Evolutionary conservation across 2,329 filamentous ascomycete genomes (phyloP).

Genomic region (Pseudocercospora musae): DNA sequence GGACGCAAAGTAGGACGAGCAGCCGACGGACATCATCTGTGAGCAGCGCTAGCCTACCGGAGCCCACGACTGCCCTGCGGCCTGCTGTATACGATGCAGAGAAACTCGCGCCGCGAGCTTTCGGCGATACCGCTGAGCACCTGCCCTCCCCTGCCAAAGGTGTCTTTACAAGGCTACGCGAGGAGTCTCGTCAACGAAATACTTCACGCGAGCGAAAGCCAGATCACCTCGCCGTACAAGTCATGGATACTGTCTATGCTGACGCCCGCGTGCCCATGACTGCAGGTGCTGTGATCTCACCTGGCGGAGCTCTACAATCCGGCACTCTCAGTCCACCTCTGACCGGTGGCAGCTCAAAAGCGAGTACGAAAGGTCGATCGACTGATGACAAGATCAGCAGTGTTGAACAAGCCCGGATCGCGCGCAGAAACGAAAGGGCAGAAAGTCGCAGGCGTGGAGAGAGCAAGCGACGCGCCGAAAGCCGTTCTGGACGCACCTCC

Average conservation of each 20-base stretch:
- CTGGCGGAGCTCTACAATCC: neutral
- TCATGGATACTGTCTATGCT: conserved; percentile 43
- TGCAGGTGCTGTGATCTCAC: conserved; percentile 3
- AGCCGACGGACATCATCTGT: conserved; percentile 25
- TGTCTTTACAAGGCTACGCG: conserved; percentile 60
- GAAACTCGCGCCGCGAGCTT: conserved; percentile 15
- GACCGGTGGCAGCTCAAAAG: conserved; percentile 49
- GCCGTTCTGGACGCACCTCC: conserved; percentile 38
- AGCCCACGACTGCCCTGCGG: conserved; percentile 29
- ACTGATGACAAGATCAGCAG: conserved; percentile 85
- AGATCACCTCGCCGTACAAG: conserved; percentile 57
- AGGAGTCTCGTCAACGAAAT: conserved; percentile 60
- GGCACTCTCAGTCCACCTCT: conserved; percentile 33
- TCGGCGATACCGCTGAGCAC: conserved; percentile 38
- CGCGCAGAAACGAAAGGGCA: conserved; percentile 39
- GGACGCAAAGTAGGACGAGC: conserved; percentile 8
- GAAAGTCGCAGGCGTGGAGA: conserved; percentile 46
- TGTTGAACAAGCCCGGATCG: conserved; percentile 63
- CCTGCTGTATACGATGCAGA: conserved; percentile 21
- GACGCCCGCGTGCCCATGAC: conserved; percentile 22
- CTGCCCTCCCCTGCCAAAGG: conserved; percentile 68
- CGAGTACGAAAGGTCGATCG: conserved; percentile 60
- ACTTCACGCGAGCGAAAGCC: conserved; percentile 77
- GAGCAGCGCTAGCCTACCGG: conserved; percentile 19
- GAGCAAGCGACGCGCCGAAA: conserved; percentile 47